Conservation (phyloP, 2,329 filamentous ascomycete species). For the Fonsecaea nubica region DNA sequence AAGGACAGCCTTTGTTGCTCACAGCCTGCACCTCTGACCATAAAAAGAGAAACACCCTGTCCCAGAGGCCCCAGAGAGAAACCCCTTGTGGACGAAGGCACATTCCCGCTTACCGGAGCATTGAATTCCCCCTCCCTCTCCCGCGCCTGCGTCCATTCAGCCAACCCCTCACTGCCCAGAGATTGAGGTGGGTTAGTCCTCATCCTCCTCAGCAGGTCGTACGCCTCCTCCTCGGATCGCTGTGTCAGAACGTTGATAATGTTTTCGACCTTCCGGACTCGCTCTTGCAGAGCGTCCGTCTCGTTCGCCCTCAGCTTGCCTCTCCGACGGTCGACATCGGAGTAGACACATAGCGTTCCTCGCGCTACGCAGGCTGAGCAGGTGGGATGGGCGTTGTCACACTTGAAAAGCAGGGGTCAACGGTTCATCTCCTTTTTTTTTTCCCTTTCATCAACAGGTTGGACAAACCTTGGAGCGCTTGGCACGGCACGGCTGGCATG, state of each 20-base stretch:
- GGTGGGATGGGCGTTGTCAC: slow-evolving; percentile 20
- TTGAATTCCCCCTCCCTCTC: slow-evolving; percentile 15
- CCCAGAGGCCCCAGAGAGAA: neutral
- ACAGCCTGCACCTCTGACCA: neutral
- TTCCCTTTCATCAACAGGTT: neutral
- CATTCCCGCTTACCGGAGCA: slow-evolving; percentile 9
- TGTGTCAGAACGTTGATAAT: slow-evolving; percentile 18
- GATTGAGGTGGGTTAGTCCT: slow-evolving; percentile 9
- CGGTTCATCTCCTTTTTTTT: neutral
- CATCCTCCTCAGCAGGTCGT: slow-evolving; percentile 23
- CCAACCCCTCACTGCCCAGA: slow-evolving; percentile 7
- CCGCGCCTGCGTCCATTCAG: slow-evolving; percentile 16
- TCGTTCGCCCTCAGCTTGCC: slow-evolving; percentile 23
- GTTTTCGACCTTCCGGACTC: slow-evolving; percentile 15
- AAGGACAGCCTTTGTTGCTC: neutral
- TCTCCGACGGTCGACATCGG: slow-evolving; percentile 23
- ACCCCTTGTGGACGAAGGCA: neutral
- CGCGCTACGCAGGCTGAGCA: slow-evolving; percentile 22
- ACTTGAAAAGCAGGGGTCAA: slow-evolving; percentile 12
- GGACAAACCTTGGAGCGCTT: slow-evolving; percentile 23
- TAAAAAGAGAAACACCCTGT: neutral
- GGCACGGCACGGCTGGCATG: slow-evolving; percentile 23
- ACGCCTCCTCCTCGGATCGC: slow-evolving; percentile 22
- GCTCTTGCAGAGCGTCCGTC: slow-evolving; percentile 21
- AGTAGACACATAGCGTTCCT: slow-evolving; percentile 18